These are phyloP conservation scores for Roridomyces roridus DNA, from an alignment of 768 basidiomycete species.

Conservation along the genomic window DNA sequence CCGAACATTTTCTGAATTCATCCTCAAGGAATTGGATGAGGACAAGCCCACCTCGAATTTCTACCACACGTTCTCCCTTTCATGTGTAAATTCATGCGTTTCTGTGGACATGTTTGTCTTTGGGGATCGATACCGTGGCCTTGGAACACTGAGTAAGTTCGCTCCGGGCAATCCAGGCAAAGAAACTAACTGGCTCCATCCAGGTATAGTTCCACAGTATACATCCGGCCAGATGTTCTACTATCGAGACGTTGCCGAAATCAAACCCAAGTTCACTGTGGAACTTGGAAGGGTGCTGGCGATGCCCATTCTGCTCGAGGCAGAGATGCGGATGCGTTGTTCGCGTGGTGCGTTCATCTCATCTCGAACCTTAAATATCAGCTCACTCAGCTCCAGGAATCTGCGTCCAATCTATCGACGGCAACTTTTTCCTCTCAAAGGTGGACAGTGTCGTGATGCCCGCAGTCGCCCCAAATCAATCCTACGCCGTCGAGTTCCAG, in stretches of 20 bases:
- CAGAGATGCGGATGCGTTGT: conserved; percentile 73
- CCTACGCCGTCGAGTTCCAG: conserved; percentile 61
- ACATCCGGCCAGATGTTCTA: conserved; percentile 73
- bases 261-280: conserved; percentile 66
- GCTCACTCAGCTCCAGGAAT: conserved; percentile 1
- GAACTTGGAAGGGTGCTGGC: conserved; percentile 69
- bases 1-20: background rate
- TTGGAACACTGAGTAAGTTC: conserved; percentile 59
- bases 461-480: conserved; percentile 60
- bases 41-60: conserved; percentile 64
- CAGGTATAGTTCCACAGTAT: conserved; percentile 68
- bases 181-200: background rate
- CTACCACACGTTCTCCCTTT: conserved; percentile 74
- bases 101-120: conserved; percentile 78
- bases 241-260: conserved; percentile 70
- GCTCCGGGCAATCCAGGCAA: background rate
- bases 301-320: conserved; percentile 67
- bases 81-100: conserved; percentile 68
- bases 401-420: conserved; percentile 61
- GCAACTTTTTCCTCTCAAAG: conserved; percentile 66
- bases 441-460: conserved; percentile 64
- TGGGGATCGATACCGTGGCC: conserved; percentile 63
- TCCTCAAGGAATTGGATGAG: conserved; percentile 56
- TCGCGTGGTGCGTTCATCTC: conserved; percentile 46
- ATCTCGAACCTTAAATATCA: background rate